Evolutionary conservation across 2,329 filamentous ascomycete species (phyloP), one percentile per base, ranked within the genome.

Genomic region (Plectosphaerella sp.): DNA sequence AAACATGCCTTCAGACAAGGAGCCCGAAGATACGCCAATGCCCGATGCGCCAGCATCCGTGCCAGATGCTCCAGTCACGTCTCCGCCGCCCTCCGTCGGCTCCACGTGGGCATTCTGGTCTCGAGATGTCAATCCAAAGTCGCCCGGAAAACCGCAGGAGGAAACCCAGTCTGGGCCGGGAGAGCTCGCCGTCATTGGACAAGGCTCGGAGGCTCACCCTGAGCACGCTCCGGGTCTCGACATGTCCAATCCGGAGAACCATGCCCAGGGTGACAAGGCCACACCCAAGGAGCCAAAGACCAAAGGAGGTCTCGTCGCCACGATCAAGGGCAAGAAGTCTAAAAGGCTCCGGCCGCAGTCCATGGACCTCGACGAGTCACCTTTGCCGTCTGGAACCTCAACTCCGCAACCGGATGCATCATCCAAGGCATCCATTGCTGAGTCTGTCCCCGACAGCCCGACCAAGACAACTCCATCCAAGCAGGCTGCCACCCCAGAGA

Each of bases 21-120:
- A 68, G 33, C 55, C 66, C 1, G 68, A 72, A 6, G 72, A 79
- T 56, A 61, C 77, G 58, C 60, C 71, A 56, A 66, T 75, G 69
- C 52, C 73, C 46, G 73, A 80, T 58, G 71, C 71, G 3, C 62
- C 70, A 5, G 52, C 66, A 14, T 50, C 64, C 14, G 61, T 65
- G 9, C 55, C 62, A 35, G 57, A 24, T 41, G 45, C 47, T 54
- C 45, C 53, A 52, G 36, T 51, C 55, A 68, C 51, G 61, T 49
- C 63, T 9, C 61, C 69, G 2, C 62, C 68, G n/a, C 76, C 76
- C 5, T 72, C 77, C 15, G 72, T 75, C 16, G 81, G 80, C 12
- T 87, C 88, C 1, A 88, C 86, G 0, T 93, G 89, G 89, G 88
- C 86, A 0, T 92, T 93, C 58, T 93, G 88, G 88, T 90, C 86